Evolutionary conservation across 2,329 filamentous ascomycete species (phyloP).

Genomic region (Plectosphaerella cucumerina): DNA sequence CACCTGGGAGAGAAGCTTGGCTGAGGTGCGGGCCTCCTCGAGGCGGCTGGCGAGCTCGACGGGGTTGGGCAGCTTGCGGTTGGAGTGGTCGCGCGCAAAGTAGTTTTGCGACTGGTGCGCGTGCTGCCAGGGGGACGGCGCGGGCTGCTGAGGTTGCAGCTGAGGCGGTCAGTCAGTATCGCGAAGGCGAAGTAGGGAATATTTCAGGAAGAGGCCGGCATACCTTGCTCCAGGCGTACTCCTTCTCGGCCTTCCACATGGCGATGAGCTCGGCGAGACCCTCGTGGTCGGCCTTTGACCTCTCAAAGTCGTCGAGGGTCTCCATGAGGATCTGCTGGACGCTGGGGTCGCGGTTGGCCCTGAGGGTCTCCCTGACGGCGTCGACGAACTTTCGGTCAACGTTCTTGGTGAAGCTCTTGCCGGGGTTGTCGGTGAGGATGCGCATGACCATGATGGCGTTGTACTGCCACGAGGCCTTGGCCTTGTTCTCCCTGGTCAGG

Average conservation of each 20-base stretch:
- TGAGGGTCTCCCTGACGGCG: conserved; percentile 70
- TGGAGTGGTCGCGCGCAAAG: conserved; percentile 48
- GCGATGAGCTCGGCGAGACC: conserved; percentile 65
- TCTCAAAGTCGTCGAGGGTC: conserved; percentile 75
- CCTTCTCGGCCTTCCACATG: conserved; percentile 91
- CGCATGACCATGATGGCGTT: conserved; percentile 94
- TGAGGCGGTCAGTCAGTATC: conserved; percentile 12
- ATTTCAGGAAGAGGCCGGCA: conserved; percentile 16
- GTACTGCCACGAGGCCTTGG: conserved; percentile 73
- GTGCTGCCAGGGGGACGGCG: conserved; percentile 18
- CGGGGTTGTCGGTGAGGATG: conserved; percentile 90
- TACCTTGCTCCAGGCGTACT: conserved; percentile 52
- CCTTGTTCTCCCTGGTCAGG: conserved; percentile 66
- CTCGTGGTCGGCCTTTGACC: conserved; percentile 68
- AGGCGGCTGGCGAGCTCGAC: conserved; percentile 77
- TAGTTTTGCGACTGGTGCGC: conserved; percentile 49
- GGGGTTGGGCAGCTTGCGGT: conserved; percentile 56
- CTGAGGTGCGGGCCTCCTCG: conserved; percentile 86
- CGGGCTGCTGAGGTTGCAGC: conserved; percentile 17
- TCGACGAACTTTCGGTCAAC: conserved; percentile 81
- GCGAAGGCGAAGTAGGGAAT: background rate
- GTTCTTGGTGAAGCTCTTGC: conserved; percentile 84
- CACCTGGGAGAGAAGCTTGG: conserved; percentile 87
- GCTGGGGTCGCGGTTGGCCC: conserved; percentile 64
- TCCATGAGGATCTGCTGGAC: conserved; percentile 86